Conservation (phyloP, 495 filamentous ascomycete genomes). For the Penicillium fimorum region DNA sequence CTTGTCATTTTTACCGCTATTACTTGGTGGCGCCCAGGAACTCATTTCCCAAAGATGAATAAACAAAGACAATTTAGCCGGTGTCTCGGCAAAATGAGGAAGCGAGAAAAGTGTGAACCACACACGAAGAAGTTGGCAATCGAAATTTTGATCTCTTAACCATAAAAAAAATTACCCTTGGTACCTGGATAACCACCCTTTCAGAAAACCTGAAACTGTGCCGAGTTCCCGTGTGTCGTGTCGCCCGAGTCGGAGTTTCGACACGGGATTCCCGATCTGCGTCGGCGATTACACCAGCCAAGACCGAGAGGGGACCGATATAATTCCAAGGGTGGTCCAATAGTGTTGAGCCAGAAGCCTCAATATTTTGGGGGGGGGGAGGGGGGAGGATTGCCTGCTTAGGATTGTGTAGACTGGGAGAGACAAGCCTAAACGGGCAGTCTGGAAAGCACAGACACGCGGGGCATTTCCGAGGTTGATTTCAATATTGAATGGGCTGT, state of each 20-base stretch:
- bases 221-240: conserved; percentile 13
- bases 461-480: background rate
- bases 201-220: conserved; percentile 7
- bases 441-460: conserved; percentile 3
- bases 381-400: background rate
- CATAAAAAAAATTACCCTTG: too few species aligned
- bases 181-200: background rate
- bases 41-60: background rate
- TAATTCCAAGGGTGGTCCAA: background rate
- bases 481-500: background rate
- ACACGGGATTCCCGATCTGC: conserved; percentile 21
- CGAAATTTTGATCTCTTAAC: background rate
- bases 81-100: background rate
- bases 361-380: background rate
- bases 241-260: conserved; percentile 2
- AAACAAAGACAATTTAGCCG: conserved; percentile 12
- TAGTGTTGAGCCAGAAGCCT: background rate
- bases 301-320: conserved; percentile 1
- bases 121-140: background rate
- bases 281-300: background rate
- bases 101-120: background rate
- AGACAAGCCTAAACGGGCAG: background rate
- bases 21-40: background rate
- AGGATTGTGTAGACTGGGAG: too few species aligned
- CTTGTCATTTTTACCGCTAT: background rate